Evolutionary conservation across 441 rosid genomes (phyloP).

Genomic region (Pelargonium citronellum): DNA sequence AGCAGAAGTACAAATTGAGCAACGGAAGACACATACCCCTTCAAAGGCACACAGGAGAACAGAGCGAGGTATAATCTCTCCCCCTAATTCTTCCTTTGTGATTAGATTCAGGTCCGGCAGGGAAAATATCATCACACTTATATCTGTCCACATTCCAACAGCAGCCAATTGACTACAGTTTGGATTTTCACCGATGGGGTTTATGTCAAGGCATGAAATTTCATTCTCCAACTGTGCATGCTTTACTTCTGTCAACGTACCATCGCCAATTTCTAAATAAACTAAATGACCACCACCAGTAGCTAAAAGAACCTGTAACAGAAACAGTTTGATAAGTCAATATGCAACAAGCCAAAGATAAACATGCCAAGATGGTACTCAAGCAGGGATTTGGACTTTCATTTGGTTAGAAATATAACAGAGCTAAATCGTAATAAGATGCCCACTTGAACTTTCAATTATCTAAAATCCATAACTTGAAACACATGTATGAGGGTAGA

Average conservation of each 20-base stretch:
- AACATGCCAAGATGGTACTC: not conserved
- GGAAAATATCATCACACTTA: conserved; percentile 83
- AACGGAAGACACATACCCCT: conserved; percentile 32
- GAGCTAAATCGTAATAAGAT: not conserved
- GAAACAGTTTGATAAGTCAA: not conserved
- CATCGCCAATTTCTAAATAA: conserved; percentile 88
- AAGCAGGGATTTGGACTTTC: not conserved
- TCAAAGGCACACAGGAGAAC: conserved; percentile 92
- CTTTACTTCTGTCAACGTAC: conserved; percentile 56
- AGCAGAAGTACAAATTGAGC: not conserved
- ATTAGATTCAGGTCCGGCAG: conserved; percentile 80
- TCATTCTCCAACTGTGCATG: conserved; percentile 78
- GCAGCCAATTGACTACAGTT: conserved; percentile 82
- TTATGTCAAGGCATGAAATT: conserved; percentile 90
- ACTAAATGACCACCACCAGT: conserved; percentile 96
- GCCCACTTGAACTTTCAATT: not conserved
- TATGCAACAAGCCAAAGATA: not conserved
- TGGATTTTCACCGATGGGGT: conserved; percentile 76
- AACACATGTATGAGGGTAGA: conserved; percentile 11
- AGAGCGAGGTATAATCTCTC: conserved; percentile 95
- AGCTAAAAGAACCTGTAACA: conserved; percentile 58
- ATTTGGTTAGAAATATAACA: not conserved
- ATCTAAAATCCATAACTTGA: not conserved
- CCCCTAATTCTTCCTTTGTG: conserved; percentile 86
- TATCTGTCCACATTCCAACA: conserved; percentile 99